Evolutionary conservation across 2,329 filamentous ascomycete genomes (phyloP).

Genomic region (Paraconiothyrium sp.): DNA sequence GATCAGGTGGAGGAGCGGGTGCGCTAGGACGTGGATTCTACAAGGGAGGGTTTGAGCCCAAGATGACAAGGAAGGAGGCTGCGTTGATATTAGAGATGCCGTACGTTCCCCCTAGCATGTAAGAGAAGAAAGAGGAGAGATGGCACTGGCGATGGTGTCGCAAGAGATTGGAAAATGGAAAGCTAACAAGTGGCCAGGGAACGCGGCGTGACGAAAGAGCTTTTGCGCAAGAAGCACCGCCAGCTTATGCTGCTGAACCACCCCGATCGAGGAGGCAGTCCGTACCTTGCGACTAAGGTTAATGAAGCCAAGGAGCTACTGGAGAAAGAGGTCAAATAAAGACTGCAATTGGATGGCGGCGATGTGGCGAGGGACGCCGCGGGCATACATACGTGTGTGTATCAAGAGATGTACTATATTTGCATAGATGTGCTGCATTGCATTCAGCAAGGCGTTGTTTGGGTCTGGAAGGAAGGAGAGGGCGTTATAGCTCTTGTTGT

Average conservation of each 20-base stretch:
- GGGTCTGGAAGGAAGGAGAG: not conserved
- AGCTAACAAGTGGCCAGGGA: slow-evolving; percentile 66
- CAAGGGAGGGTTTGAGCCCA: slow-evolving; percentile 97
- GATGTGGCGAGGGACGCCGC: not conserved
- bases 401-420: slow-evolving; percentile 18
- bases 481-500: slow-evolving; percentile 6
- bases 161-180: not conserved
- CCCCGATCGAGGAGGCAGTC: slow-evolving; percentile 94
- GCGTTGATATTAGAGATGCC: slow-evolving; percentile 88
- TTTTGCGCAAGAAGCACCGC: slow-evolving; percentile 93
- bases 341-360: not conserved
- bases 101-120: slow-evolving; percentile 60
- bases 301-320: slow-evolving; percentile 98
- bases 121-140: not conserved
- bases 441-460: slow-evolving; percentile 21
- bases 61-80: slow-evolving; percentile 93
- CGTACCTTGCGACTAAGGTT: slow-evolving; percentile 95
- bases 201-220: slow-evolving; percentile 86
- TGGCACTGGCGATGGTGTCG: not conserved
- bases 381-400: not conserved
- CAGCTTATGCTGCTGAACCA: slow-evolving; percentile 98
- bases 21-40: slow-evolving; percentile 92
- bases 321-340: slow-evolving; percentile 70
- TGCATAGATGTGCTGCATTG: slow-evolving; percentile 12
- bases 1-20: slow-evolving; percentile 74